A percentile compares a stretch with the other conserved stretches of the same genome.
These are phyloP conservation scores for Tetraselmis striata DNA, from an alignment of 139 green algal genomes.

Conservation along the genomic window DNA sequence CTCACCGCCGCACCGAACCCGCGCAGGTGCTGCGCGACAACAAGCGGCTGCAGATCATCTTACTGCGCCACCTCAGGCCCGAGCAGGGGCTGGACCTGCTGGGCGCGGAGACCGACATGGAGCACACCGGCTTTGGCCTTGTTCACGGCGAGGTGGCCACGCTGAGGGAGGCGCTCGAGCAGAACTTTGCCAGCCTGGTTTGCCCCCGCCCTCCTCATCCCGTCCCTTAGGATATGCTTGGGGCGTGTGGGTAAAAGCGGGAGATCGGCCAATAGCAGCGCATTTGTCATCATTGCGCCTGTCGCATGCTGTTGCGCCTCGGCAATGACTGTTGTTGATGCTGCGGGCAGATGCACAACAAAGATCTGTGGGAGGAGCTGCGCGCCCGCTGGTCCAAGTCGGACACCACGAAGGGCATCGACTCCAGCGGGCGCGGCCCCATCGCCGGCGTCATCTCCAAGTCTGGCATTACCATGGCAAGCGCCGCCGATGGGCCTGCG, in stretches of 20 bases:
- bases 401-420: neutral
- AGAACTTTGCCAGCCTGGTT: slow-evolving; percentile 4
- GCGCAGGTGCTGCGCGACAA: slow-evolving; percentile 6
- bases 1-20: no score
- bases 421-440: neutral
- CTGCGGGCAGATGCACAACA: no score
- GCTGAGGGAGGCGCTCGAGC: slow-evolving; percentile 16
- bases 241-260: no score
- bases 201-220: no score
- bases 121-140: neutral
- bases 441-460: slow-evolving; percentile 15
- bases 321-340: no score
- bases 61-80: slow-evolving; percentile 37
- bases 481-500: slow-evolving; percentile 5
- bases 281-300: no score
- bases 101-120: neutral
- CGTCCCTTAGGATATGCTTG: no score
- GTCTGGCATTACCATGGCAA: slow-evolving; percentile 23
- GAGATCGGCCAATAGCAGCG: no score
- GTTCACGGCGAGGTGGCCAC: slow-evolving; percentile 19
- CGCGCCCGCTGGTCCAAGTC: slow-evolving; percentile 7
- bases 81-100: slow-evolving; percentile 32
- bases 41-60: slow-evolving; percentile 26
- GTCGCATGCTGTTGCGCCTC: no score
- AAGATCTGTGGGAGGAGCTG: slow-evolving; percentile 6